These are phyloP conservation scores for carrot (Daucus carota) DNA, from an alignment of 129 eudicot species.

Conservation along the genomic window DNA sequence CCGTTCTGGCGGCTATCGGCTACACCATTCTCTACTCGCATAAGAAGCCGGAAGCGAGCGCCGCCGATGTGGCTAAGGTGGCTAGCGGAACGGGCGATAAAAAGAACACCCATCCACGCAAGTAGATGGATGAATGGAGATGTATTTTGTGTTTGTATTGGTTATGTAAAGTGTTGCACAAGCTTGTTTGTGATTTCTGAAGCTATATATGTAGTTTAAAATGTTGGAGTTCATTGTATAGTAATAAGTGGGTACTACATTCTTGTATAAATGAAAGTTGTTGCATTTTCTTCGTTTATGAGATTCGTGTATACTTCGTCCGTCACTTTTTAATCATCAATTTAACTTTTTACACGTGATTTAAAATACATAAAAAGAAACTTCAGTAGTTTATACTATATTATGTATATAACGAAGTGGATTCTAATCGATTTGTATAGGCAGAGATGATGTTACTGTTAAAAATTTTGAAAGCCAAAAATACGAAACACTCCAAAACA, in stretches of 20 bases:
- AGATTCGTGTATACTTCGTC: too few relatives aligned
- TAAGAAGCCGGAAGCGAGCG: slow-evolving; percentile 57
- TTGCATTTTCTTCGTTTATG: neutral
- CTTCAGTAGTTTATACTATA: too few relatives aligned
- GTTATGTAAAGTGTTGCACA: neutral
- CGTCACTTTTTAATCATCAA: too few relatives aligned
- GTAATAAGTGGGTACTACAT: neutral
- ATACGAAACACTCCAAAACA: too few relatives aligned
- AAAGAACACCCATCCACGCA: slow-evolving; percentile 48
- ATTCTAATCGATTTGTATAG: too few relatives aligned
- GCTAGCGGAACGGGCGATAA: slow-evolving; percentile 33
- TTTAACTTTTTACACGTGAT: too few relatives aligned
- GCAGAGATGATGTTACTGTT: too few relatives aligned
- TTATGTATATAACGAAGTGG: too few relatives aligned
- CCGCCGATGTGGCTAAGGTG: slow-evolving; percentile 60
- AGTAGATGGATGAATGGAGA: slow-evolving; percentile 4
- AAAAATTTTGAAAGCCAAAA: too few relatives aligned
- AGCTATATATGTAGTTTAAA: too few relatives aligned
- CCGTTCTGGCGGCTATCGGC: slow-evolving; percentile 30
- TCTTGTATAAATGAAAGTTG: neutral
- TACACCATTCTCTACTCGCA: slow-evolving; percentile 38
- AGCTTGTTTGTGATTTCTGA: too few relatives aligned
- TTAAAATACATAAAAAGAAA: too few relatives aligned
- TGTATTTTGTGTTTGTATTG: neutral
- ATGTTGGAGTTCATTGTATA: neutral